Evolutionary conservation across 805 yeast species (phyloP).

Genomic region (Candida incommunis): DNA sequence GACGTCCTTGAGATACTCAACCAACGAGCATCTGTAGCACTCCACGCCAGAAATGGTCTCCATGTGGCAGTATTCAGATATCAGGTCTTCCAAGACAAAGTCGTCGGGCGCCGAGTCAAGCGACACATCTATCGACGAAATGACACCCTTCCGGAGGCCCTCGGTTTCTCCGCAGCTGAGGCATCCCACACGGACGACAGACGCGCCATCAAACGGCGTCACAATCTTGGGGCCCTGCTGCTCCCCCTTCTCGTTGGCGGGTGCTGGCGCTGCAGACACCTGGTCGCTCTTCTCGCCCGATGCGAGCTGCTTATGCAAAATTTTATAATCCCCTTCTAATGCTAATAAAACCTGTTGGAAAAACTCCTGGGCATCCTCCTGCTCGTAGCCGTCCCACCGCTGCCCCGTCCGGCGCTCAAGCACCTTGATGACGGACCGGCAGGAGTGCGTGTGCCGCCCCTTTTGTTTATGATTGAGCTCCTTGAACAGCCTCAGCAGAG

Average conservation of each 20-base stretch:
- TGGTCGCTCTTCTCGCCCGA: constrained; percentile 3
- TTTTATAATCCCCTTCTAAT: constrained; percentile 19
- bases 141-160: constrained; percentile 72
- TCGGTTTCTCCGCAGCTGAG: constrained; percentile 86
- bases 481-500: constrained; percentile 11
- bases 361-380: constrained; percentile 94
- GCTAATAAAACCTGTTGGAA: constrained; percentile 41
- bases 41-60: constrained; percentile 89
- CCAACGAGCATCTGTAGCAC: constrained; percentile 82
- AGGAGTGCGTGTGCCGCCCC: constrained; percentile 15
- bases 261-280: constrained; percentile 68
- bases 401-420: constrained; percentile 28
- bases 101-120: constrained; percentile 8
- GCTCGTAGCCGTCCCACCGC: constrained; percentile 72
- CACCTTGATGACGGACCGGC: constrained; percentile 6
- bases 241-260: constrained; percentile 1
- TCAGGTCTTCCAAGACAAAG: constrained; percentile 13
- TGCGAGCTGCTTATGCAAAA: constrained; percentile 1
- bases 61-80: constrained; percentile 30
- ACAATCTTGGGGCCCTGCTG: constrained; percentile 28
- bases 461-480: constrained; percentile 18
- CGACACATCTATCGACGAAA: constrained; percentile 26
- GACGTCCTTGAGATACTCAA: constrained; percentile 17
- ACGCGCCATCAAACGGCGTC: constrained; percentile 86
- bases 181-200: constrained; percentile 85